Evolutionary conservation across 495 filamentous ascomycete genomes (phyloP).

Genomic region (Apodospora peruviana): DNA sequence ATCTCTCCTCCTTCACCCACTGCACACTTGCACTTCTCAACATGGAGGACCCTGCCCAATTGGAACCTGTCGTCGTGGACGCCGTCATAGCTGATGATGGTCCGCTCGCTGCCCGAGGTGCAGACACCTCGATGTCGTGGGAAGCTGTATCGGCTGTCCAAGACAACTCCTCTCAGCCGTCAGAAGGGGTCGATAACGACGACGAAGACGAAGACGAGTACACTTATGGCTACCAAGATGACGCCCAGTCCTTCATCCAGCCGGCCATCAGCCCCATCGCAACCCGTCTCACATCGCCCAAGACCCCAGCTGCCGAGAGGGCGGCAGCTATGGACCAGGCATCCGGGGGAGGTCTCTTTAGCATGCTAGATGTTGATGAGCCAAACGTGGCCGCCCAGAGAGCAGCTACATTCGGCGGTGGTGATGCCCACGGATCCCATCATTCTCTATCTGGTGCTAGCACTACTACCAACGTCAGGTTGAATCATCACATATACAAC

Average conservation of each 20-base stretch:
- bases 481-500: no score
- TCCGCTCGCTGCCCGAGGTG: not conserved
- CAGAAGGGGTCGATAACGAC: constrained; percentile 21
- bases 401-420: not conserved
- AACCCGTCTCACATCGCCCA: constrained; percentile 62
- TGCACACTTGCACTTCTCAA: not conserved
- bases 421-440: not conserved
- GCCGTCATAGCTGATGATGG: not conserved
- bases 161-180: constrained; percentile 11
- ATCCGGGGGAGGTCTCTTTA: constrained; percentile 51
- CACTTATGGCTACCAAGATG: constrained; percentile 42
- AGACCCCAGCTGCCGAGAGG: constrained; percentile 72
- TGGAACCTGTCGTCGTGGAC: not conserved
- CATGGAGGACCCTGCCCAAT: not conserved
- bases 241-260: constrained; percentile 62
- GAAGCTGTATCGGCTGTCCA: not conserved
- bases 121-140: not conserved
- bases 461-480: no score
- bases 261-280: constrained; percentile 71
- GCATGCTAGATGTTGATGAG: constrained; percentile 17
- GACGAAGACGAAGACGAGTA: constrained; percentile 15
- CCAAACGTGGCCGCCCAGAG: not conserved
- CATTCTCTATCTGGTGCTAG: no score
- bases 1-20: not conserved
- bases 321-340: constrained; percentile 57